Conservation (phyloP, 805 yeast genomes). For the Schwanniomyces polymorphus region DNA sequence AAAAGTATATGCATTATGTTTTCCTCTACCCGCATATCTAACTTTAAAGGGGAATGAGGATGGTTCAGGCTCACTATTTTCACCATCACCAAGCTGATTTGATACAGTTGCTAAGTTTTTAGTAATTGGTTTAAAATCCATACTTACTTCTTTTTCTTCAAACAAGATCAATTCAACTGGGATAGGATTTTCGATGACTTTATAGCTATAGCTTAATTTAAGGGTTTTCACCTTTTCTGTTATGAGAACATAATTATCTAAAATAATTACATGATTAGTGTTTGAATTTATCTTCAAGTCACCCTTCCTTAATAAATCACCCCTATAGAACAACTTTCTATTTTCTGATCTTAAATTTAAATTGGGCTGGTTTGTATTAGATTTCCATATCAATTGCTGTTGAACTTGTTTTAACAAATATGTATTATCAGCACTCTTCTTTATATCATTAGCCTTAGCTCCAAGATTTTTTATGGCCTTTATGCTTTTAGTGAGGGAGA, state of each 20-base stretch:
- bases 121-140: slow-evolving; percentile 14
- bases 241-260: slow-evolving; percentile 71
- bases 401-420: slow-evolving; percentile 55
- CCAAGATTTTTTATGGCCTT: slow-evolving; percentile 56
- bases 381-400: slow-evolving; percentile 54
- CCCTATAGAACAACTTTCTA: slow-evolving; percentile 58
- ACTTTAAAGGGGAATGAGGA: slow-evolving; percentile 49
- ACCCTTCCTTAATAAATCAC: slow-evolving; percentile 59
- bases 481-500: slow-evolving; percentile 51
- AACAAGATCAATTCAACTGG: slow-evolving; percentile 59
- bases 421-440: slow-evolving; percentile 59
- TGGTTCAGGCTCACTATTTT: slow-evolving; percentile 27
- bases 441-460: slow-evolving; percentile 57
- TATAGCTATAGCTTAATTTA: slow-evolving; percentile 20
- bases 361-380: slow-evolving; percentile 43
- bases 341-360: slow-evolving; percentile 53
- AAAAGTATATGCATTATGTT: slow-evolving; percentile 53
- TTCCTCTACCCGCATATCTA: slow-evolving; percentile 56
- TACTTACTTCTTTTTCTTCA: slow-evolving; percentile 41
- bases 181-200: slow-evolving; percentile 57
- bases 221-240: slow-evolving; percentile 55
- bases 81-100: slow-evolving; percentile 5
- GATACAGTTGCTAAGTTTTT: slow-evolving; percentile 15
- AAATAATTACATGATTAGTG: slow-evolving; percentile 51
- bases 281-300: slow-evolving; percentile 63